Conservation (phyloP, 495 filamentous ascomycete genomes). For the Trichoderma gamsii region DNA sequence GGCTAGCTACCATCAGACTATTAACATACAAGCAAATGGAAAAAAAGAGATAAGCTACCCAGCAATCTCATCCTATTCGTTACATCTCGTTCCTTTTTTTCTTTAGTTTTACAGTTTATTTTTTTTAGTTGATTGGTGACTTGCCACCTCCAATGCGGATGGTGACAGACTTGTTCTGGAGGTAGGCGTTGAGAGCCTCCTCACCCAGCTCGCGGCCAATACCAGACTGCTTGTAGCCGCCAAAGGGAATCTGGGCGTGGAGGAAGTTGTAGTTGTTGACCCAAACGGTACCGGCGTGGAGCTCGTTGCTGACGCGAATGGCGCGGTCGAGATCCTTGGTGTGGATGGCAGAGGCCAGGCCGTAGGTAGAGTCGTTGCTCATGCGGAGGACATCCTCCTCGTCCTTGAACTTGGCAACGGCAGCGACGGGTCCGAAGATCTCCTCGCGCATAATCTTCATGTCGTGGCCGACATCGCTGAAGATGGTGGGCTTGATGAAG, state of each 20-base stretch:
- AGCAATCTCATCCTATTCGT: not conserved
- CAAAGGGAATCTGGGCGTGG: conserved; percentile 36
- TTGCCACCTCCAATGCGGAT: conserved; percentile 45
- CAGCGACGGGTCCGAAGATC: conserved; percentile 89
- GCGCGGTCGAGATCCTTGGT: conserved; percentile 83
- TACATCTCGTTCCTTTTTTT: not conserved
- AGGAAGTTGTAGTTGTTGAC: conserved; percentile 40
- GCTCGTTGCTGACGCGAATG: conserved; percentile 40
- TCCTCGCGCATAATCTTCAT: conserved; percentile 97
- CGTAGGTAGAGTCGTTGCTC: conserved; percentile 74
- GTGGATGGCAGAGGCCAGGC: conserved; percentile 89
- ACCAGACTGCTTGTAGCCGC: conserved; percentile 15
- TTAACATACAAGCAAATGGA: not conserved
- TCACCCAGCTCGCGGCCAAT: conserved; percentile 12
- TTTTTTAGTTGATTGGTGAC: conserved; percentile 25
- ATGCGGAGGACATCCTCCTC: conserved; percentile 71
- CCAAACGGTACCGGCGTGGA: conserved; percentile 49
- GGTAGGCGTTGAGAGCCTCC: conserved; percentile 12
- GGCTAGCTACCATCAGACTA: not conserved
- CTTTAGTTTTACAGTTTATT: not conserved
- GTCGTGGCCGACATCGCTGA: conserved; percentile 72
- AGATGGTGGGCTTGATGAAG: conserved; percentile 93
- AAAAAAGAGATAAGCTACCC: not conserved
- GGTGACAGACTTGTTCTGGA: conserved; percentile 20
- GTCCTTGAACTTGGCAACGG: conserved; percentile 83